A percentile compares a stretch with the other conserved stretches of the same genome.
Conservation (phyloP, 2,329 filamentous ascomycete species). For the Penicillium occitanis region DNA sequence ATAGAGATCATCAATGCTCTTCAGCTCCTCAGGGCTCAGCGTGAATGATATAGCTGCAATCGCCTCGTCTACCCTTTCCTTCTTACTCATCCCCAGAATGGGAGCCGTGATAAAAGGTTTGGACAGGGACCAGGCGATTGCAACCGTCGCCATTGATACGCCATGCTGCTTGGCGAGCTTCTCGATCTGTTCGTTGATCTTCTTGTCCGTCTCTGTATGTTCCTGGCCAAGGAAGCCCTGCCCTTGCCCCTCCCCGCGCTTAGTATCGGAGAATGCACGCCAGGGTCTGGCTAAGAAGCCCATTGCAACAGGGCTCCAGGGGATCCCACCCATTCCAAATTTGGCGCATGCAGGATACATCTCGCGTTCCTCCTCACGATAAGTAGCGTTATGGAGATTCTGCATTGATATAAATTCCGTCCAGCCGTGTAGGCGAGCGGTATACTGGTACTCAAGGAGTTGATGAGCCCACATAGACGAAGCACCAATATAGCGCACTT, state of each 20-base stretch:
- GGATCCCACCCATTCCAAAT: not conserved
- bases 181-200: not conserved
- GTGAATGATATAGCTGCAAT: not conserved
- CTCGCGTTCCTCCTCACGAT: not conserved
- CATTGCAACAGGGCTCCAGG: not conserved
- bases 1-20: constrained; percentile 7
- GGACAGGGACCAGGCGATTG: not conserved
- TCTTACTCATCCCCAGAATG: constrained; percentile 1
- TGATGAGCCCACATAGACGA: not conserved
- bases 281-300: not conserved
- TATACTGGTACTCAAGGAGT: not conserved
- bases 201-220: not conserved
- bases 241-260: not conserved
- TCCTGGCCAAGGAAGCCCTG: not conserved
- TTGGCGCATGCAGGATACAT: not conserved
- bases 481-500: not conserved
- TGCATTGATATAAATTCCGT: not conserved
- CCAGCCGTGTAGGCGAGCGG: not conserved
- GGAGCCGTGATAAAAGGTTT: constrained; percentile 2
- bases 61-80: not conserved
- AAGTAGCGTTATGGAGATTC: not conserved
- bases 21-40: not conserved
- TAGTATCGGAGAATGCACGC: not conserved
- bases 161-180: not conserved
- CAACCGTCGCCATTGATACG: not conserved